Evolutionary conservation across 2,329 filamentous ascomycete species (phyloP).

Genomic region (Alternaria burnsii): DNA sequence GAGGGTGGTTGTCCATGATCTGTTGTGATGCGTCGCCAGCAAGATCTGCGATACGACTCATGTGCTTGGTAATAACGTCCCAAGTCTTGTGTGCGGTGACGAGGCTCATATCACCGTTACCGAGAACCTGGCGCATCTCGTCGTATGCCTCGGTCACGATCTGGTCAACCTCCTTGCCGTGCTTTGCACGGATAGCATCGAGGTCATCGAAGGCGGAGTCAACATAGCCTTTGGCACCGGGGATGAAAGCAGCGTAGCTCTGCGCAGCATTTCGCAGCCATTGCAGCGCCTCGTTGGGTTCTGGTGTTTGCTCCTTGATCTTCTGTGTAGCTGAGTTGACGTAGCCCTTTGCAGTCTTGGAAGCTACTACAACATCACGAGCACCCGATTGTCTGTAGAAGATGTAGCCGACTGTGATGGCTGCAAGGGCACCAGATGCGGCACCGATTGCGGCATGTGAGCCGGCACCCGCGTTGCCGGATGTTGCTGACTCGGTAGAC

Average conservation of each 20-base stretch:
- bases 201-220: constrained; percentile 75
- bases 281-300: constrained; percentile 71
- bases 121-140: constrained; percentile 69
- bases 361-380: constrained; percentile 58
- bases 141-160: constrained; percentile 73
- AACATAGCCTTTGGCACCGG: constrained; percentile 73
- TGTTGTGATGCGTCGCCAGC: constrained; percentile 69
- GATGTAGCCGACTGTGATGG: constrained; percentile 58
- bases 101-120: constrained; percentile 67
- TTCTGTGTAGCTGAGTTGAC: constrained; percentile 68
- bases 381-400: constrained; percentile 65
- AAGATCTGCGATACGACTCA: constrained; percentile 67
- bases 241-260: constrained; percentile 75
- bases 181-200: constrained; percentile 71
- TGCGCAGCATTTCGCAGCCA: constrained; percentile 72
- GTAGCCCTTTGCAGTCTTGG: constrained; percentile 66
- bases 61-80: constrained; percentile 69
- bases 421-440: constrained; percentile 59
- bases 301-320: constrained; percentile 69
- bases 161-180: constrained; percentile 73
- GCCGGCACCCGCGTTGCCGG: constrained; percentile 36
- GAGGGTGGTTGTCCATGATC: constrained; percentile 76
- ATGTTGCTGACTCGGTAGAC: constrained; percentile 38
- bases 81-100: constrained; percentile 69
- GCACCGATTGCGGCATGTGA: constrained; percentile 58